Percentiles rank a stretch among this genome's conserved stretches.
phyloP scores from a whole-genome alignment of 495 filamentous ascomycete genomes.

The Xylaria acuta region DNA sequence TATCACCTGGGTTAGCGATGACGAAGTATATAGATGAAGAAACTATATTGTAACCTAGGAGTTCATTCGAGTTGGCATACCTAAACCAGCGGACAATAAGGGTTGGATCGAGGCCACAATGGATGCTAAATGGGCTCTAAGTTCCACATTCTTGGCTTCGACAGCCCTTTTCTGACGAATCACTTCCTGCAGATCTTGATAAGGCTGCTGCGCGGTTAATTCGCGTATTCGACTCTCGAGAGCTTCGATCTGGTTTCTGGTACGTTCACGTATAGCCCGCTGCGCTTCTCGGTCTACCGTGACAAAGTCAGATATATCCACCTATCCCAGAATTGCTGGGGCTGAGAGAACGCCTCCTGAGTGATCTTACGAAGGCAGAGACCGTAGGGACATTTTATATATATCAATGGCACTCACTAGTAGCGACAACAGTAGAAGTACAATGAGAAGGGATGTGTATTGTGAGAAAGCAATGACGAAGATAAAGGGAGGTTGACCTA shows the following conservation, averaged over 20 bases:
- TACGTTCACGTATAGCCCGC: constrained; percentile 79
- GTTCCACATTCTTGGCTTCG: constrained; percentile 72
- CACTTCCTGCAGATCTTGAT: constrained; percentile 75
- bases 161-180: constrained; percentile 72
- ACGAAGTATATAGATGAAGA: not conserved
- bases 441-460: not conserved
- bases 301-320: constrained; percentile 9
- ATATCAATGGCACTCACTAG: not conserved
- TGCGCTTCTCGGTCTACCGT: constrained; percentile 75
- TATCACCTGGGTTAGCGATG: constrained; percentile 19
- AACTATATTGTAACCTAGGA: constrained; percentile 5
- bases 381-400: not conserved
- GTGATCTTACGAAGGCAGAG: constrained; percentile 23
- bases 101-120: constrained; percentile 72
- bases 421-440: not conserved
- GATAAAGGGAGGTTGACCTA: constrained; percentile 29
- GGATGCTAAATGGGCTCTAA: constrained; percentile 65
- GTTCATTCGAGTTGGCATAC: constrained; percentile 35
- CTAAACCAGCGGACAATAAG: constrained; percentile 42
- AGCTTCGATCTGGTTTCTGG: constrained; percentile 73
- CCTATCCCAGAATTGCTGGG: not conserved
- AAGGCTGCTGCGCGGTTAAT: constrained; percentile 72
- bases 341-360: constrained; percentile 7
- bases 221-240: constrained; percentile 55
- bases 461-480: not conserved